Base-by-base conservation (phyloP, 352 stramenopile genomes). In the Globisporangium yorkense region DNA sequence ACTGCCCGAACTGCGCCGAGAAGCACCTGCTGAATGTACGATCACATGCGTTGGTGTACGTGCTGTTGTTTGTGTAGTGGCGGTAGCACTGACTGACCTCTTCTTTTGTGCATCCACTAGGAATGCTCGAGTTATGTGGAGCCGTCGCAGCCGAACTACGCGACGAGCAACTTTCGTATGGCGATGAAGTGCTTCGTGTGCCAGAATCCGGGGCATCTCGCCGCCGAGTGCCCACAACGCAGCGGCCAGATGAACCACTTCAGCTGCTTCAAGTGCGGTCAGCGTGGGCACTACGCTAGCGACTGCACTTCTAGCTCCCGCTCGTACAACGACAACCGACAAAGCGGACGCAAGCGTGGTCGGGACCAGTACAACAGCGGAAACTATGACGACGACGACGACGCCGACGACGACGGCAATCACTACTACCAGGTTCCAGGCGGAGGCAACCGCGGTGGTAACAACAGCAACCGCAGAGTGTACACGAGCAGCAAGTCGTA, bases 101-200 rank as follows among this genome's bases (percentile, higher is more conserved):
- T 16, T 43, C 12, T 15, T 31, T 21, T 13, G 18, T 49, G 20
- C 8, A 18, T 9, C 24, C n/a, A 27, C 13, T 46, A 78, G 51
- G 13, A 63, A 16, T 89, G 76, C 58, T 53, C 51, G 5, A 67
- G 66, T 24, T 88, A 87, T 45, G 65, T 68, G n/a, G 66, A 79
- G 51, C 76, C 80, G 2, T 52, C 66, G 29, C 55, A 60, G 43
- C 72, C 68, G 20, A 75, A 80, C 57, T 83, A 84, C 49, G 60
- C 78, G 39, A 68, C 63, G 49, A 77, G 76, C 59, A 69, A 64
- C 44, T 59, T 62, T n/a, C 70, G 67, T 21, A 48, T 70, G 27
- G 67, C 74, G 40, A 83, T 84, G 62, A 84, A 84, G 66, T 93
- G 84, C 58, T 93, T 84, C 56, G 63, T 84, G 57, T 93, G 84